These are phyloP conservation scores for Penicillium palitans DNA, from an alignment of 2,329 filamentous ascomycete species.

Conservation along the genomic window DNA sequence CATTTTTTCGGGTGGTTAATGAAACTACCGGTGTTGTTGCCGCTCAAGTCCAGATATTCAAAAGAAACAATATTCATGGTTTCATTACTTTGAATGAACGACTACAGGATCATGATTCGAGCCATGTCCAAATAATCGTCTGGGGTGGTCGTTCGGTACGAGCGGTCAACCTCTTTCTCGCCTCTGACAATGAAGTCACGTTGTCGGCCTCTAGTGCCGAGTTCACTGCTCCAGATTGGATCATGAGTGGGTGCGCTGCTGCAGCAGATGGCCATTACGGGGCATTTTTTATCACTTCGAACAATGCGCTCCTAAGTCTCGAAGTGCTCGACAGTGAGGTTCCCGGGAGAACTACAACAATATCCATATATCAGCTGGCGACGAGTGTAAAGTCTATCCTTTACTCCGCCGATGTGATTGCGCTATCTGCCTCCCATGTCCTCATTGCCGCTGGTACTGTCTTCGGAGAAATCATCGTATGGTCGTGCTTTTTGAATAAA, in stretches of 20 bases:
- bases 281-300: conserved; percentile 73
- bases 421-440: conserved; percentile 59
- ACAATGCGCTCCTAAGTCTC: conserved; percentile 73
- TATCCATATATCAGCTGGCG: conserved; percentile 44
- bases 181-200: conserved; percentile 24
- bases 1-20: conserved; percentile 37
- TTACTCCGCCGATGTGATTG: conserved; percentile 76
- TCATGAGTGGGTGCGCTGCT: conserved; percentile 63
- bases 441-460: conserved; percentile 86
- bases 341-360: conserved; percentile 23
- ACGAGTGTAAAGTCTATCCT: conserved; percentile 72
- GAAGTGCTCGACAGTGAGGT: conserved; percentile 21
- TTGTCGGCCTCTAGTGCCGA: conserved; percentile 42
- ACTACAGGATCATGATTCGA: conserved; percentile 14
- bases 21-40: conserved; percentile 32
- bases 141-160: conserved; percentile 69
- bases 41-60: conserved; percentile 34
- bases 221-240: conserved; percentile 68
- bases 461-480: conserved; percentile 90
- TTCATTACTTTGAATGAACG: conserved; percentile 31
- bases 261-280: conserved; percentile 29
- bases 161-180: conserved; percentile 36
- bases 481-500: conserved; percentile 62
- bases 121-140: conserved; percentile 48
- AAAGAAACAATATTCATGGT: conserved; percentile 43